Evolutionary conservation across 78 protist genomes (phyloP).

Genomic region (Andalucia godoyi): DNA sequence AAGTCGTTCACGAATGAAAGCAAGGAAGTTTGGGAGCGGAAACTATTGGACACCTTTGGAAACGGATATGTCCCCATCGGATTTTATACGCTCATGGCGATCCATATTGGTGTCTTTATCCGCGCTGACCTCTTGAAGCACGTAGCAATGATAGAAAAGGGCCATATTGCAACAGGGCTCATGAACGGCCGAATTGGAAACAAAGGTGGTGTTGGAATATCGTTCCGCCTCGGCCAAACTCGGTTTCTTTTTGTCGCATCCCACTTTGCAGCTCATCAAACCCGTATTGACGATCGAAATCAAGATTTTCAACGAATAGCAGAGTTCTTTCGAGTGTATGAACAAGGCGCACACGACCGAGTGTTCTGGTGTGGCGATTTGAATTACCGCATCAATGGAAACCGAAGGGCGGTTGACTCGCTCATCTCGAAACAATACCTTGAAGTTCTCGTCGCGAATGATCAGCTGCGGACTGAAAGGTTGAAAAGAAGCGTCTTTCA

Average conservation of each 20-base stretch:
- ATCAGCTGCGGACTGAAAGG: not conserved
- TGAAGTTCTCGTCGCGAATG: not conserved
- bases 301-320: not conserved
- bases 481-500: not conserved
- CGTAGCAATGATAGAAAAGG: not conserved
- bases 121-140: not conserved
- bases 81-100: not conserved
- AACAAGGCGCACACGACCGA: not conserved
- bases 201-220: conserved; percentile 7
- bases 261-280: conserved; percentile 6
- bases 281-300: not conserved
- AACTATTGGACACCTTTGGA: not conserved
- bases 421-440: not conserved
- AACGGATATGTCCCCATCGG: not conserved
- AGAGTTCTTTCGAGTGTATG: not conserved
- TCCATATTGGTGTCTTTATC: not conserved
- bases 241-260: not conserved
- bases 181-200: not conserved
- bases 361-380: not conserved
- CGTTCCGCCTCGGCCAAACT: not conserved
- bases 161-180: not conserved
- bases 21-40: not conserved
- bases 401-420: not conserved
- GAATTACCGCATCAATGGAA: not conserved
- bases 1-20: not conserved